Evolutionary conservation across 2,329 filamentous ascomycete genomes (phyloP).

Genomic region (Delphinella strobiligena): DNA sequence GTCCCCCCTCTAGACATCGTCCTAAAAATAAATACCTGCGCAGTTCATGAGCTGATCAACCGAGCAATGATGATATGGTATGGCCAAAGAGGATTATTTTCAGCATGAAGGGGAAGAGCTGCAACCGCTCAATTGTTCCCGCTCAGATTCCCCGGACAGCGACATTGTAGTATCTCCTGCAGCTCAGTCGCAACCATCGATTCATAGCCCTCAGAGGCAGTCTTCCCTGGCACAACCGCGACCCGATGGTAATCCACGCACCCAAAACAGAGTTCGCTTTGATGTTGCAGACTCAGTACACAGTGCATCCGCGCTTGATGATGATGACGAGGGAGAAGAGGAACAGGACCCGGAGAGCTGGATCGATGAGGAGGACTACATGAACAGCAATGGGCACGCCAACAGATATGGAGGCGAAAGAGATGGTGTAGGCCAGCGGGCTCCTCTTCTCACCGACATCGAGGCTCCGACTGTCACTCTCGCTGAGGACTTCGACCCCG

Average conservation of each 20-base stretch:
- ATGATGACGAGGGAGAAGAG: constrained; percentile 23
- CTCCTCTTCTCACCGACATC: constrained; percentile 68
- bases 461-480: constrained; percentile 70
- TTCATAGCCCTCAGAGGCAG: constrained; percentile 16
- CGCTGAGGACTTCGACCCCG: constrained; percentile 47
- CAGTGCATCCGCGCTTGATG: constrained; percentile 2
- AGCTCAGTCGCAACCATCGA: neutral
- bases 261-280: constrained; percentile 64
- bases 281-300: constrained; percentile 33
- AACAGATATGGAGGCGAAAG: constrained; percentile 20
- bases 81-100: neutral
- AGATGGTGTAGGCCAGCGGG: constrained; percentile 36
- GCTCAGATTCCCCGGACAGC: neutral
- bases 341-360: too few species aligned
- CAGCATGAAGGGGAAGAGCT: neutral
- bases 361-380: constrained; percentile 51
- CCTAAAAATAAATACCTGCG: too few species aligned
- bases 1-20: neutral
- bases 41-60: too few species aligned
- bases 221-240: constrained; percentile 36
- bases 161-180: neutral
- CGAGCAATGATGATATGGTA: neutral
- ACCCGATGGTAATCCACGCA: constrained; percentile 44
- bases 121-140: neutral
- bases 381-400: constrained; percentile 27